Conservation (phyloP, 2,329 filamentous ascomycete genomes). For the Ambrosiella beaveri region DNA sequence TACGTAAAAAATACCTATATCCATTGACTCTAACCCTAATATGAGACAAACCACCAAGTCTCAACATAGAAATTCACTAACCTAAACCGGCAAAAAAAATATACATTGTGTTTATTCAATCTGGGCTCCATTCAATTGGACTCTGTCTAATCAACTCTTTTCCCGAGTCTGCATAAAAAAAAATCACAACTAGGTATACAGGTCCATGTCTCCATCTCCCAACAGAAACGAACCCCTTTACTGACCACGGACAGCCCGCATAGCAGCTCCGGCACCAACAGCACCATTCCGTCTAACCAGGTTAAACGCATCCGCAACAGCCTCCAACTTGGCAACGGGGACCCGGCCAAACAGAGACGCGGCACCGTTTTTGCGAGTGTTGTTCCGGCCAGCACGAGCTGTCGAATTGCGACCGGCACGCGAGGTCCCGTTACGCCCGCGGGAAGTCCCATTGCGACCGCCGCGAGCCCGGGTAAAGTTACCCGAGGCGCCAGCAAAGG, state of each 20-base stretch:
- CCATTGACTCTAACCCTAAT: too few species aligned
- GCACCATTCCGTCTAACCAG: neutral
- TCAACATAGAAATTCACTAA: too few species aligned
- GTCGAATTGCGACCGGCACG: neutral
- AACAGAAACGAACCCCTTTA: neutral
- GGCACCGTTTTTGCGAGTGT: neutral
- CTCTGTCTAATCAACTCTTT: too few species aligned
- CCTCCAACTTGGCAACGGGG: neutral
- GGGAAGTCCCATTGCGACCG: neutral
- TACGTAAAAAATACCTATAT: too few species aligned
- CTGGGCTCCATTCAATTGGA: too few species aligned
- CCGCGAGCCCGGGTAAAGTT: neutral
- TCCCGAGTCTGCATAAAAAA: too few species aligned
- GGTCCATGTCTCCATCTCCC: too few species aligned
- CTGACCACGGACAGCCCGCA: neutral
- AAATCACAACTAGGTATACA: too few species aligned
- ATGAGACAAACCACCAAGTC: too few species aligned
- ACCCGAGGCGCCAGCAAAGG: neutral
- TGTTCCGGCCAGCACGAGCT: neutral
- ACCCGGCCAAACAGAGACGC: neutral
- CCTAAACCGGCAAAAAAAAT: too few species aligned
- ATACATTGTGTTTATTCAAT: too few species aligned
- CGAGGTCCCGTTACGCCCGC: neutral
- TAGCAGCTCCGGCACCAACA: neutral
- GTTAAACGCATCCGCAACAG: neutral